Evolutionary conservation across 495 filamentous ascomycete species (phyloP), one percentile per base, ranked within the genome.

Genomic region (Sabuloglossum arenarium): DNA sequence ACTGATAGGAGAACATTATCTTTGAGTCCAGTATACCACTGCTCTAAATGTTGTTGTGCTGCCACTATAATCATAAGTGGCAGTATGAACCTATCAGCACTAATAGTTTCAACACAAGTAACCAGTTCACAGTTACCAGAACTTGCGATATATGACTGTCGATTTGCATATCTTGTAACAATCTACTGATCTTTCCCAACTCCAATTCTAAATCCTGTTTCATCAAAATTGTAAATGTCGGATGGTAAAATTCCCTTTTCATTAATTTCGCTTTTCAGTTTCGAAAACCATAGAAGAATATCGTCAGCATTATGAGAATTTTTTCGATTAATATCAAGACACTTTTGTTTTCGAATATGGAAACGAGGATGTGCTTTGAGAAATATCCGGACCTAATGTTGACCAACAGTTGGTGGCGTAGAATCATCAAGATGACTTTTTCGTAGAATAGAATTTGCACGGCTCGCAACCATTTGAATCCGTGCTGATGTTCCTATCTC

Each of bases 141-240:
- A 42, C 55, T 62, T 5, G 0, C 30, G 23, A 58, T 3, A 21
- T 56, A 62, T 24, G 32, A 21, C 45, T 23, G 42, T 29, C 50
- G 51, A 19, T 23, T 30, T 23, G 21, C 19, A 30, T 62, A 47
- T 2, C 21, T 10, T 0, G 62, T 65, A 19, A 65, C 56, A 51
- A 64, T 55, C 60, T 54, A 64, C 47, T 65, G 60, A 56, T 62
- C 39, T 32, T 54, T 46, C 0, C 51, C 57, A 0, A 61, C 56
- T 5, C 63, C 63, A 56, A 65, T 62, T 2, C 54, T 23, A 53
- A 65, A 65, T 12, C 63, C 58, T 9, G 56, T 61, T 50, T 65
- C 54, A 54, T 65, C 61, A 49, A 65, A 34, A 16, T 53, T 65
- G 29, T 58, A 65, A 6, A 59, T 57, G 50, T 65, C 63, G 16